Base-by-base conservation (phyloP, 768 basidiomycete genomes). In the Tubosaeta brunneosetosa region DNA sequence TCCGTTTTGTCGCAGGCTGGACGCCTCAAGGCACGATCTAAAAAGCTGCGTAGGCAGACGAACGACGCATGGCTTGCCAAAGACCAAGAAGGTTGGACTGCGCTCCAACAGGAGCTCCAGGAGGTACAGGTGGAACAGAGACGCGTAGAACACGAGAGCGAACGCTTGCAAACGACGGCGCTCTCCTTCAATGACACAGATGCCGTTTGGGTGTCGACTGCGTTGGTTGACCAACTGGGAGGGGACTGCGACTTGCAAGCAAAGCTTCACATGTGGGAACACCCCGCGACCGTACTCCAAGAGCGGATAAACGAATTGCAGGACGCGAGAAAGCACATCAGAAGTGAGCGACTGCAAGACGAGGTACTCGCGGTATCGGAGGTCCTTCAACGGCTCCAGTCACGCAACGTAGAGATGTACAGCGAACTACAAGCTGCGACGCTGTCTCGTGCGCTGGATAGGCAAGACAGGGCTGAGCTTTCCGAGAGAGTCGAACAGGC, bases 1-100 rank as follows among this genome's bases (percentile, higher is more conserved):
- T 79, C 80, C 44, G 62, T 81, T 4, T 70, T 72, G 51, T 74
- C 74, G 53, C 77, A 79, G 62, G 71, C 73, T 27, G 61, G 71
- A 48, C 69, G 72, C 26, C 76, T 78, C 54, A 66, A 74, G 25
- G 66, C 13, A 16, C 17, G 19, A 11, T 32, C 9, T 32, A 19
- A 14, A 13, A 32, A 32, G 31, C 32, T 46, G 19, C 45, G 31
- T 19, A 33, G 22, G n/a, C 19, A 33, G 4, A 46, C 17, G 9
- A 27, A 38, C 26, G 44, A 44, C 11, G 47, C 47, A 8, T 12
- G 7, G 27, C 26, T 38, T 4, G 26, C n/a, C 8, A 19, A 22
- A 12, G 47, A 40, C 17, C 27, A 14, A 5, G 47, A 37, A 5
- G 12, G 11, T 16, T 37, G 22, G 47, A 14, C 22, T 16, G 22